These are phyloP conservation scores for Adansonia gregorii DNA, from an alignment of 441 rosid genomes.

Conservation along the genomic window DNA sequence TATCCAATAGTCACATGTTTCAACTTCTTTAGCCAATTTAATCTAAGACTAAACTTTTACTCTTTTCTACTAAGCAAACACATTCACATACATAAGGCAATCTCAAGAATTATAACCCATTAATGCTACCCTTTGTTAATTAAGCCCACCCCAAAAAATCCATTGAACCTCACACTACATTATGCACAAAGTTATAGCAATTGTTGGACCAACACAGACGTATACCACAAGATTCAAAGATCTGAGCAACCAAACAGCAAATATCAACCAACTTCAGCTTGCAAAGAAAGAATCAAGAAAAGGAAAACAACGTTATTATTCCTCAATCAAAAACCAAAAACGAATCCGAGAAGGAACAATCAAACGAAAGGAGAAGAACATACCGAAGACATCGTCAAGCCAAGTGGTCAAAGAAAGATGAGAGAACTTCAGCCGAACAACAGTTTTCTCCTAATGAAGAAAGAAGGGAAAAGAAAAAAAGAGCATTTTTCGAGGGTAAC, in stretches of 20 bases:
- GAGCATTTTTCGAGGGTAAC: not conserved
- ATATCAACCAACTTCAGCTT: not conserved
- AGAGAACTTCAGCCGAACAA: conserved; percentile 14
- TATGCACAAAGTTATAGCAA: not conserved
- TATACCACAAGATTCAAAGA: conserved; percentile 1
- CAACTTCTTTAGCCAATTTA: not conserved
- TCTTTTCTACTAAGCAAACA: not conserved
- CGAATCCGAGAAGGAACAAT: not conserved
- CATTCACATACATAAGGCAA: not conserved
- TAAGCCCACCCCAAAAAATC: not conserved
- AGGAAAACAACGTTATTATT: not conserved
- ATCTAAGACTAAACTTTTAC: not conserved
- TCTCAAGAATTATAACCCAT: not conserved
- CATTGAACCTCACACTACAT: not conserved
- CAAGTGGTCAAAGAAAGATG: not conserved
- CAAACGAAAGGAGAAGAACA: conserved; percentile 7
- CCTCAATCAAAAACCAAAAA: not conserved
- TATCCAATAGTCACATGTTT: not conserved
- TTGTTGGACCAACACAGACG: not conserved
- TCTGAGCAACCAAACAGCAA: not conserved
- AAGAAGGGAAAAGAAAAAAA: not conserved
- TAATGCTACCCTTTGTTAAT: not conserved
- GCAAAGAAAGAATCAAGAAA: not conserved
- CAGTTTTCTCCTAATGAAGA: not conserved
- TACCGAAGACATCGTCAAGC: conserved; percentile 12